Conservation (phyloP, 2,329 filamentous ascomycete genomes). For the Torrubiellomyces zombiae region DNA sequence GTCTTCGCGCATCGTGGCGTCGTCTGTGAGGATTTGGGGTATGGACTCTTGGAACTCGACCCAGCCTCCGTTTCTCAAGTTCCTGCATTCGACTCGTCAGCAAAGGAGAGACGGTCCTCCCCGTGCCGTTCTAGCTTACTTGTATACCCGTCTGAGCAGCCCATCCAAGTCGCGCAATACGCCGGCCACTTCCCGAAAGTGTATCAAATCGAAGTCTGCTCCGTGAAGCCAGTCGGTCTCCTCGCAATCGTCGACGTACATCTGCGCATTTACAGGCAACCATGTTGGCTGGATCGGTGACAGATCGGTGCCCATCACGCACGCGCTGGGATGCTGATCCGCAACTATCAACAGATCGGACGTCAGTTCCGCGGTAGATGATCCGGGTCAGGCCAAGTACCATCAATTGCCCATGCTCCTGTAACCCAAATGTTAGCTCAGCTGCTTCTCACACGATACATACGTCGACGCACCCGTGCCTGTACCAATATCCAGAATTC, state of each 20-base stretch:
- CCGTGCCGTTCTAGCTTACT: constrained; percentile 14
- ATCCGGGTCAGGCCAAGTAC: constrained; percentile 9
- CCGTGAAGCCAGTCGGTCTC: constrained; percentile 39
- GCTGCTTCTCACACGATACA: background rate
- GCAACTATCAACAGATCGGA: constrained; percentile 13
- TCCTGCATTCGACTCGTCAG: constrained; percentile 9
- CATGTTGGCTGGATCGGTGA: constrained; percentile 28
- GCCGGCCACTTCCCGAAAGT: constrained; percentile 30
- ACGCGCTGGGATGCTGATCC: constrained; percentile 22
- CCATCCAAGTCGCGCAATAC: constrained; percentile 33
- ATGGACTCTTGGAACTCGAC: constrained; percentile 32
- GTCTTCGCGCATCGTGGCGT: constrained; percentile 24
- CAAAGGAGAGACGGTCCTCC: too few species aligned
- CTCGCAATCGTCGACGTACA: constrained; percentile 44
- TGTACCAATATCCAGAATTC: constrained; percentile 31
- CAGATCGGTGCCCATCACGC: constrained; percentile 24
- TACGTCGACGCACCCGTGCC: constrained; percentile 22
- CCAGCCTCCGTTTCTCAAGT: constrained; percentile 31
- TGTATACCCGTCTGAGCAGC: constrained; percentile 23
- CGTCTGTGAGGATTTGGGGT: constrained; percentile 23
- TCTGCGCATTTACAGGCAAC: constrained; percentile 43
- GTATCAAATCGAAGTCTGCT: constrained; percentile 37
- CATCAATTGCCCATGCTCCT: constrained; percentile 37
- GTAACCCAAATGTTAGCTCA: constrained; percentile 1
- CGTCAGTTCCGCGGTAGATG: constrained; percentile 4